phyloP scores from a whole-genome alignment of 768 basidiomycete species.

The Tricholoma furcatifolium region DNA sequence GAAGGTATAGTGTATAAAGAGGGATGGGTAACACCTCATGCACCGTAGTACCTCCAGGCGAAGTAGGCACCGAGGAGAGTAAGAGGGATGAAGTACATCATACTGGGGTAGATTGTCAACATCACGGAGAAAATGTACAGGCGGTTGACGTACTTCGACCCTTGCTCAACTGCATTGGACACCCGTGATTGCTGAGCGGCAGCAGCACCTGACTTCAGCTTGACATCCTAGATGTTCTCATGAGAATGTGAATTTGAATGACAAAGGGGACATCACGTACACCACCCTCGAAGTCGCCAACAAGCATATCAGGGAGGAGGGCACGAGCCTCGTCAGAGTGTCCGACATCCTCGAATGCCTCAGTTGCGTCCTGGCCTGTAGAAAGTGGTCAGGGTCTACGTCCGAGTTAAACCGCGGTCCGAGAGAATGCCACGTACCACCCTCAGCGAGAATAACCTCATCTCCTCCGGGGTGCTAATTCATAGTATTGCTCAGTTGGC shows the following conservation, averaged over 20 bases:
- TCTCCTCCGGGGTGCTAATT: constrained; percentile 93
- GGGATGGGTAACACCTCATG: constrained; percentile 27
- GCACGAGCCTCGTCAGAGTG: constrained; percentile 97
- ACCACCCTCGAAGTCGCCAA: constrained; percentile 80
- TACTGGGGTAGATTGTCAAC: constrained; percentile 33
- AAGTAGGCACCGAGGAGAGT: constrained; percentile 82
- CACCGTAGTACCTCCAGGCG: constrained; percentile 77
- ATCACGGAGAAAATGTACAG: constrained; percentile 8
- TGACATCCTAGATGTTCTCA: constrained; percentile 38
- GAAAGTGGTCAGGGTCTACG: constrained; percentile 10
- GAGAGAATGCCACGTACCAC: constrained; percentile 54
- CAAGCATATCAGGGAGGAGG: constrained; percentile 71
- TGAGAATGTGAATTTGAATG: constrained; percentile 6
- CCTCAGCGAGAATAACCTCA: constrained; percentile 94
- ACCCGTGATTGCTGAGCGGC: constrained; percentile 45
- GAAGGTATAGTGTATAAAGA: constrained; percentile 15
- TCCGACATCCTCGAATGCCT: constrained; percentile 98
- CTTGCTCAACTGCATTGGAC: constrained; percentile 55
- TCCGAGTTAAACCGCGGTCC: constrained; percentile 4
- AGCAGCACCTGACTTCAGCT: constrained; percentile 52
- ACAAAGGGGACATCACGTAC: constrained; percentile 43
- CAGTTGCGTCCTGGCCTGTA: constrained; percentile 91
- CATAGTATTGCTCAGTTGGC: not conserved
- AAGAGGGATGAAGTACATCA: constrained; percentile 86
- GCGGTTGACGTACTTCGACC: constrained; percentile 56